Evolutionary conservation across 345 rosid genomes (phyloP), one percentile per base, ranked within the genome.

Genomic region (Theobroma cacao): DNA sequence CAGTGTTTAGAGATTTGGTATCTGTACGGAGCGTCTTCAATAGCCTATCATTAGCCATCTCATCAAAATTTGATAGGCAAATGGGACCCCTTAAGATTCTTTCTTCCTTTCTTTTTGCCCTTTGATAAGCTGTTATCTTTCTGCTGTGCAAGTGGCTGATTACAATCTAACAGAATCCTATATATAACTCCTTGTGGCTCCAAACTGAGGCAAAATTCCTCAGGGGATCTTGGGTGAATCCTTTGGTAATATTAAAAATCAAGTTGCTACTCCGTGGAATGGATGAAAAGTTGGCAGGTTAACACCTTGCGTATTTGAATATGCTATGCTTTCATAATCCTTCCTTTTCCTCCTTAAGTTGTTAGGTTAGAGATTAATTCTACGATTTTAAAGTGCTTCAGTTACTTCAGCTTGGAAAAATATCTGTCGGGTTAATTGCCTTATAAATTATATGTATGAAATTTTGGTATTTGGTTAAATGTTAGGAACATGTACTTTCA

Each of bases 191-290:
- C 18, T 59, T 60, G 74, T 73, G 78, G 77, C 68, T 80, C 40
- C 33, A 47, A 82, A 83, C 75, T 72, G 59, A 70, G 68, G 74
- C 38, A 65, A 38, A 72, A 47, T 58, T 77, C 83, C 38, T 30
- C 2, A 5, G 6, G 14, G 72, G 82, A 85, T 83, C 75, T 75
- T 79, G 26, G 7, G 33, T 15, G 43, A 74, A 72, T 59, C 48
- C n/a, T 56, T 30, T 24, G 28, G 28, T 63, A 38, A 30, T 69
- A 64, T 58, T 63, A 59, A 70, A 34, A 64, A 17, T 72, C 69
- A 72, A 58, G 47, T 50, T 58, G 73, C 22, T 70, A 26, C 60
- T 62, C 64, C 20, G 63, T 79, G 36, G 4, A 68, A 26, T 33
- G 24, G 28, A 33, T 55, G 4, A 14, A 9, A 36, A 10, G 10